Base-by-base conservation (phyloP, 2,329 filamentous ascomycete species). In the Byssothecium circinans region DNA sequence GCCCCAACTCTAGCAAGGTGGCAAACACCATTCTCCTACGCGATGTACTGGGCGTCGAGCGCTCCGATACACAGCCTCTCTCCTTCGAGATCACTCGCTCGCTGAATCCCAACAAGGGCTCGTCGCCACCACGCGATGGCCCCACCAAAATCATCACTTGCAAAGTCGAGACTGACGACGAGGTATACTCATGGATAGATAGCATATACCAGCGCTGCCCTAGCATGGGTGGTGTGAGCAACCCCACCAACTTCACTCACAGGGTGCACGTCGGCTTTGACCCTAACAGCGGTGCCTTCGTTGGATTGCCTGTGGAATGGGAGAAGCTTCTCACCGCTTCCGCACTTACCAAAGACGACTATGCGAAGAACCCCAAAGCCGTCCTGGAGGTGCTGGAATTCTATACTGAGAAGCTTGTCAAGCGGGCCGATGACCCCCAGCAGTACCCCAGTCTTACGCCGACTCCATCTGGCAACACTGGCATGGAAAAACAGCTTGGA, bases 151-250 rank as follows among this genome's bases (percentile, higher is more conserved):
- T 89, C 3, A 83, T 96, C 43, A 91, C 94, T 55, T 94, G 96
- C 70, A 90, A 88, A 69, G 91, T 97, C 62, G 95, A 96, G 74
- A 88, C 86, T 47, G 94, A 99, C 65, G 92, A 96, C 66, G 94
- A 99, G 60, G 84, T 99, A 44, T 99, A 99, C 72, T 91, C 95
- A 64, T 99, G 94, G 94, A 96, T 97, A 64, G 94, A 99, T 72
- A 89, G 91, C 70, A 95, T 99, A 58, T 97, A 97, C 70, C 91
- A 92, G 61, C 87, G 92, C 56, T 97, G 92, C 71, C 94, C 94
- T 15, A 92, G 90, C 53, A 96, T 97, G 90, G 91, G 94, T 52
- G 94, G 94, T 60, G 94, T 99, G 47, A 96, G 92, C 75, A 96
- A 97, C 72, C 94, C 94, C 5, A 97, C 94, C 57, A 96, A 97